These are phyloP conservation scores for Solanum sejunctum DNA, from an alignment of 257 asterid species.

Conservation along the genomic window DNA sequence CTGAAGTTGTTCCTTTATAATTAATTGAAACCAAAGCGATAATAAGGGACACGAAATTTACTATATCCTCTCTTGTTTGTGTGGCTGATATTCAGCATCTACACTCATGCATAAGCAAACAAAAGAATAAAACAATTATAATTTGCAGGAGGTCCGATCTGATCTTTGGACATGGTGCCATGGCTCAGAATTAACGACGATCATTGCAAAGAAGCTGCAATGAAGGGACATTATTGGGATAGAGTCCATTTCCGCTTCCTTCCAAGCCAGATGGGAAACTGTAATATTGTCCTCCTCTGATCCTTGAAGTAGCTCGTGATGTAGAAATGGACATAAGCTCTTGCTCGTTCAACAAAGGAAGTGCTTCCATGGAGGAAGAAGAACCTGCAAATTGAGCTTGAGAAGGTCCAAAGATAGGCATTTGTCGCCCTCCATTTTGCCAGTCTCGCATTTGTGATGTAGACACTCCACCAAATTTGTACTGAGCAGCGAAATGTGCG, in stretches of 20 bases:
- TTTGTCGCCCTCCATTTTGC: constrained; percentile 18
- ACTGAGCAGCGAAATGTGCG: constrained; percentile 18
- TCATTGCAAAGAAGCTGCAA: constrained; percentile 33
- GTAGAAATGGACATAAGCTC: constrained; percentile 13
- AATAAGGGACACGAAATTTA: background rate
- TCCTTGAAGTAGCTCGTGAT: constrained; percentile 7
- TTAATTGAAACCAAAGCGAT: background rate
- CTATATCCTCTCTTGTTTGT: background rate
- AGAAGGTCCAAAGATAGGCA: constrained; percentile 26
- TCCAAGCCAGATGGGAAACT: constrained; percentile 26
- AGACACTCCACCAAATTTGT: constrained; percentile 16
- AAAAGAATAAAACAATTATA: constrained; percentile 1
- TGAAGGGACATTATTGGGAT: constrained; percentile 16
- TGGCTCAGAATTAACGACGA: constrained; percentile 12
- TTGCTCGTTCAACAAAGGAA: constrained; percentile 29
- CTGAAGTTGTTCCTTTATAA: background rate
- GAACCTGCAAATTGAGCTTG: constrained; percentile 36
- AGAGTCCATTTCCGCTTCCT: constrained; percentile 17
- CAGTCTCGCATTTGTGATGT: constrained; percentile 19
- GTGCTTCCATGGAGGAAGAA: constrained; percentile 19
- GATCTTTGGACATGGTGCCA: background rate
- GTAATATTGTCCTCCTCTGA: constrained; percentile 27
- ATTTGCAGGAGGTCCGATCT: background rate
- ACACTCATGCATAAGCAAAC: background rate
- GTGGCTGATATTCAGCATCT: background rate